Evolutionary conservation across 495 filamentous ascomycete genomes (phyloP).

Genomic region (Penicillium lividum): DNA sequence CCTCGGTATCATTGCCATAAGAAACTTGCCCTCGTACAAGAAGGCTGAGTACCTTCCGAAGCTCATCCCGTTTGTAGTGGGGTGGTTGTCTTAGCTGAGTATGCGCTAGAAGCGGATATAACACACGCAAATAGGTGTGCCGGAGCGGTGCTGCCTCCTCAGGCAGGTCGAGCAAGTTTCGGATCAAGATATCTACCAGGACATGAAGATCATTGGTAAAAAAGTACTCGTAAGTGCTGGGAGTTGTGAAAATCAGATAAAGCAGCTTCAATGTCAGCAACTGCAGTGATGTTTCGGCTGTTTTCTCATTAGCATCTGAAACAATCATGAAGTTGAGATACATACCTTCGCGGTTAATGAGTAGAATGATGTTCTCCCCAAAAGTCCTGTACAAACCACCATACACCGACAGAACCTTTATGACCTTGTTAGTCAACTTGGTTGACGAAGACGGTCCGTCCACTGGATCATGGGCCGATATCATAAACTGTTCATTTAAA

Average conservation of each 20-base stretch:
- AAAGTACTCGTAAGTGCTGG: constrained; percentile 92
- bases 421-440: constrained; percentile 85
- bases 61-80: constrained; percentile 89
- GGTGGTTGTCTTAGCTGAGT: constrained; percentile 84
- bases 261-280: constrained; percentile 92
- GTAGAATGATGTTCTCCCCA: constrained; percentile 94
- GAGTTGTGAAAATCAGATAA: constrained; percentile 91
- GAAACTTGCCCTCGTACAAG: constrained; percentile 52
- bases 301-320: background rate
- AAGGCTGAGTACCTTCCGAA: constrained; percentile 70
- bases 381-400: constrained; percentile 88
- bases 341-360: constrained; percentile 88
- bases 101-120: constrained; percentile 86
- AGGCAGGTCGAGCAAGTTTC: constrained; percentile 90
- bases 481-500: constrained; percentile 98
- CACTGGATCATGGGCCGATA: constrained; percentile 59
- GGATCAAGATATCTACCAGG: constrained; percentile 91
- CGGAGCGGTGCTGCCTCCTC: constrained; percentile 76
- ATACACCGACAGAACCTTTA: constrained; percentile 80
- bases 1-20: constrained; percentile 32
- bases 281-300: constrained; percentile 82
- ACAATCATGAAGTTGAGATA: background rate
- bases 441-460: constrained; percentile 37
- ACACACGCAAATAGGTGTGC: constrained; percentile 96
- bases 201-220: constrained; percentile 97